Base-by-base conservation (phyloP, 352 stramenopile species). In the Pythium aquatile region DNA sequence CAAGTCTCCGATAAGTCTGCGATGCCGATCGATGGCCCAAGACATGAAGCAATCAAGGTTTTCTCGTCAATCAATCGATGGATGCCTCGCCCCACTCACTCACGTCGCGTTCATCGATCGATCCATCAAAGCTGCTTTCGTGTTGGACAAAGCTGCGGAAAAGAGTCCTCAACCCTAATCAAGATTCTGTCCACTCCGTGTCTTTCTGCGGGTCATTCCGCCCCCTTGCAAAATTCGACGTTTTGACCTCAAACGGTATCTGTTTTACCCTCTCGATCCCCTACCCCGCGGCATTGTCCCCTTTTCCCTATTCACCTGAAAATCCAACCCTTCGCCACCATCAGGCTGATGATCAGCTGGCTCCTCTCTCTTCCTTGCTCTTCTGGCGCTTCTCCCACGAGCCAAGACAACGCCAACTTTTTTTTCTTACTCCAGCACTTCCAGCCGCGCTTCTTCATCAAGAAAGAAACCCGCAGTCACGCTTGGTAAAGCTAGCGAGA, bases 301-400 rank as follows among this genome's bases (percentile, higher is more conserved):
- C 54, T 60, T 60, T 60, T 60, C 33, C 42, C 42, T 16, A 49
- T 49, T 49, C 42, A 16, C n/a, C 17, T 49, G 17, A 49, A 49
- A 49, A 49, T 49, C 42, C 42, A 47, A 33, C 37, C 53, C 35
- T 59, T 59, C 53, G 37, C 37, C 53, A 33, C 54, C 53, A 35
- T 59, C 53, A 59, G n/a, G n/a, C 53, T 59, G 40, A 17, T 17
- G 40, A 28, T 48, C 14, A 9, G 3, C 53, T 48, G 17, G 48
- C 35, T 59, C 53, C 17, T 24, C 17, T 48, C 39, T 46, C 39
- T 11, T 11, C 10, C 17, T 46, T 46, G 16, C 17, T 46, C 53
- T 33, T 17, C 4, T 17, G 33, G 16, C 13, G 16, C 30, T 56
- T 56, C 49, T 40, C 30, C 49, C 49, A 42, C 49, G 7, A 32